Base-by-base conservation (phyloP, 768 basidiomycete species). In the Amanita fuliginea region DNA sequence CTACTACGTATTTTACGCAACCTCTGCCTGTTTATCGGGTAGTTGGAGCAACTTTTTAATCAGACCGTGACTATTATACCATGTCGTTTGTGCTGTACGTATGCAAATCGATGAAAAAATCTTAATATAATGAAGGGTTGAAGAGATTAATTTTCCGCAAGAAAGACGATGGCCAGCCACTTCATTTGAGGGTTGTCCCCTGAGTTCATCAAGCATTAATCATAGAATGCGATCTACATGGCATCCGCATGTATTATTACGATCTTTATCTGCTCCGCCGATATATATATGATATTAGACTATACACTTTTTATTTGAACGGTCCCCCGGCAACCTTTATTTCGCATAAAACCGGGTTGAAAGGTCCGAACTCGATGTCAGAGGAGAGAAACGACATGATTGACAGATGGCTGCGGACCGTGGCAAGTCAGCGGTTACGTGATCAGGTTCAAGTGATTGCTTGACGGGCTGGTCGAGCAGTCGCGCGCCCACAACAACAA, bases 1-100 rank as follows among this genome's bases (percentile, higher is more conserved):
- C 33, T 43, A 50, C 49, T 50, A 19, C 19, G 28, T 49, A 49
- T 41, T 41, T 49, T 49, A 49, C 48, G 48, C 48, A 32, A 37
- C 48, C 30, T 21, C 48, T 48, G 39, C 36, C 2, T 40, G 22
- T 33, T 33, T 14, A 37, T 18, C 32, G 6, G 48, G 30, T 42
- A 42, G 48, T 18, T 40, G 24, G 33, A 11, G 22, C 42, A 21
- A 30, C 37, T 37, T 39, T 41, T 41, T 48, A 41, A 48, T 43
- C 42, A 49, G 42, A 35, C n/a, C 21, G 1, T 50, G 49, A 42
- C 35, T 50, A 50, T 24, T 33, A 32, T 50, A 50, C 33, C 28
- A 50, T 36, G 43, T 43, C 43, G 16, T 18, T 42, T 36, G 28
- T 49, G 47, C 30, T 41, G 47, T 49, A 49, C 39, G 26, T 49